Evolutionary conservation across 352 stramenopile genomes (phyloP), one percentile per base, ranked within the genome.

Genomic region (Phytophthora palmivora): DNA sequence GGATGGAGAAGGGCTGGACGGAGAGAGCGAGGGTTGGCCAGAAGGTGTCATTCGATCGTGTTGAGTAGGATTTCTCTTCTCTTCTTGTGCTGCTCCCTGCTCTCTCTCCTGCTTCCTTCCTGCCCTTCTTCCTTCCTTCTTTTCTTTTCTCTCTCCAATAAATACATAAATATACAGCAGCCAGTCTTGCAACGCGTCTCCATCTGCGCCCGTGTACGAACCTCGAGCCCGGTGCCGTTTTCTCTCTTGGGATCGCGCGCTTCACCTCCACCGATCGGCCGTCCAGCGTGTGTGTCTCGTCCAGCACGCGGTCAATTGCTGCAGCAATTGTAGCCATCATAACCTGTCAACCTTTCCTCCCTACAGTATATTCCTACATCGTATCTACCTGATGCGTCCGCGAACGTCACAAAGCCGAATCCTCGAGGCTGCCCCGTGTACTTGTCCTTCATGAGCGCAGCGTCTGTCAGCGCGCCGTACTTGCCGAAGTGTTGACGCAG

Each of bases 391-490:
- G 83, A 71, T 12, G 82, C 60, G 62, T 97, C 91, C n/a, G 84
- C 88, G 58, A 97, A 98, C 61, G 91, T 97, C 34, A 98, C 91
- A 59, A 98, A 98, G 47, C 91, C 93, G 57, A 98, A 98, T 41
- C 93, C 93, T 30, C 92, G 78, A 32, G 91, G 89, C 65, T 97
- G 85, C 28, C 90, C 91, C 32, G 92, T 97, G 76, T 94, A 96
- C 70, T 96, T 96, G 82, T 98, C 91, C 72, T 96, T 95, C 90
- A 97, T 97, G 38, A 98, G 67, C 49, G 86, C 88, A 9, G 91
- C 91, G 55, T 97, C 88, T 26, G 83, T 92, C 8, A 98, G 73
- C 50, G 67, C 67, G 26, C 91, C 92, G 56, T 94, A 97, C 69
- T 95, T 94, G 68, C 83, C 74, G 63, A 98, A 98, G 48, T 98